phyloP scores from a whole-genome alignment of 352 stramenopile species.

The Phytophthora uliginosa region DNA sequence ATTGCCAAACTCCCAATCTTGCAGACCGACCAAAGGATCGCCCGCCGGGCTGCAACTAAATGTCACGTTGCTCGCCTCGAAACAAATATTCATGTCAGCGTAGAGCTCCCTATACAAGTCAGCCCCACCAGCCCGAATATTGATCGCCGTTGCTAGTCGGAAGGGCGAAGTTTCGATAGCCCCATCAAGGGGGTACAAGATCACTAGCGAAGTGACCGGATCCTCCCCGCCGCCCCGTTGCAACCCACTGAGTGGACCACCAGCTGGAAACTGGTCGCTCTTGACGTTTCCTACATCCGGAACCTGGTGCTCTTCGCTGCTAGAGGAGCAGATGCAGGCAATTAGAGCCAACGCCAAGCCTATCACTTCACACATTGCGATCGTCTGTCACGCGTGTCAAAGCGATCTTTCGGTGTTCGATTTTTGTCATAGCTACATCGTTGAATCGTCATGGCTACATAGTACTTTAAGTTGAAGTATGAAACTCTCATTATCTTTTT shows the following conservation, averaged over 20 bases:
- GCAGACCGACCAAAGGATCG: background rate
- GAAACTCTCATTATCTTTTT: background rate
- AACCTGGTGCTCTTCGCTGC: background rate
- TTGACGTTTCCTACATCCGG: conserved; percentile 16
- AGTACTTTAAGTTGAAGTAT: no score
- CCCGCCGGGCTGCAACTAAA: background rate
- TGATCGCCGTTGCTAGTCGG: background rate
- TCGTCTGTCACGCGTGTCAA: conserved; percentile 47
- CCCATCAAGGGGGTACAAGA: conserved; percentile 13
- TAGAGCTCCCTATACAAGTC: conserved; percentile 1
- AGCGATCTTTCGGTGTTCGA: conserved; percentile 11
- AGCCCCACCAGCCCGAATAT: background rate
- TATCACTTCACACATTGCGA: background rate
- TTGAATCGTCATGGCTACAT: no score
- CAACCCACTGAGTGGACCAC: background rate
- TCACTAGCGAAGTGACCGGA: background rate
- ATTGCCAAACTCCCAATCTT: conserved; percentile 24
- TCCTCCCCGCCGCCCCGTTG: background rate
- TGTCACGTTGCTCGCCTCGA: conserved; percentile 1
- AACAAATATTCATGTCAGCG: conserved; percentile 1
- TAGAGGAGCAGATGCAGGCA: background rate
- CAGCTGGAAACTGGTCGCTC: background rate
- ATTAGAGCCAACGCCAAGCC: background rate
- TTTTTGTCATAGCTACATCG: background rate
- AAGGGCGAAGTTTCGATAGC: conserved; percentile 9